Base-by-base conservation (phyloP, 1,284 basidiomycete species). In the Melampsora abietis-canadensis region DNA sequence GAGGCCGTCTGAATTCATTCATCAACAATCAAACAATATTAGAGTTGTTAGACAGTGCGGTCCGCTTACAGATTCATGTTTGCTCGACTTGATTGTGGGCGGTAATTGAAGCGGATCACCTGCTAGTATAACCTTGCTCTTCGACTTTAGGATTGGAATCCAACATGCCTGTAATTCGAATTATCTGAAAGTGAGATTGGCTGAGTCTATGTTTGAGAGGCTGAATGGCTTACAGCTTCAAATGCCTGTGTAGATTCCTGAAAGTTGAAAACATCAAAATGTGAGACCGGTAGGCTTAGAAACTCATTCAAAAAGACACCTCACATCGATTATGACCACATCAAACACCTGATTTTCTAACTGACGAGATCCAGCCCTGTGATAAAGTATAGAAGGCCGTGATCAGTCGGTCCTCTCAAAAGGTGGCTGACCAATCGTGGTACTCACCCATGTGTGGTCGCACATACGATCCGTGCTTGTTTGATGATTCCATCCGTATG, bases 81-180 rank as follows among this genome's bases (percentile, higher is more conserved):
- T 73, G 24, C 69, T 62, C 2, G 91, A 90, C 61, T 94, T 85
- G 68, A 98, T 88, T 0, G 95, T 98, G 0, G 95, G 96, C 0
- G 94, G 94, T 2, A 98, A 85, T 81, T 86, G 81, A 40, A 82
- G 76, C 37, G 83, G 83, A 70, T 84, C 83, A 10, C 83, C 82
- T 0, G 83, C 93, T 5, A 97, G 84, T 14, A 97, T 91, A 64
- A 96, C 84, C 80, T 92, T 94, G 81, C 88, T 89, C 1, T 87
- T 89, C 21, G 82, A 80, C 82, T 93, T 94, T 80, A 95, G 86
- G 66, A 97, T 90, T 0, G 95, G 94, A 40, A 97, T 88, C 94
- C 95, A 97, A 82, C 94, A 97, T 2, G 91, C 90, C 90, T 92
- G 65, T 57, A 24, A 40, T n/a, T 24, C 8, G 27, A 61, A 7